Evolutionary conservation across 192 early-diverging fungal genomes (phyloP), one percentile per base, ranked within the genome.

Genomic region (Martensiomyces pterosporus): DNA sequence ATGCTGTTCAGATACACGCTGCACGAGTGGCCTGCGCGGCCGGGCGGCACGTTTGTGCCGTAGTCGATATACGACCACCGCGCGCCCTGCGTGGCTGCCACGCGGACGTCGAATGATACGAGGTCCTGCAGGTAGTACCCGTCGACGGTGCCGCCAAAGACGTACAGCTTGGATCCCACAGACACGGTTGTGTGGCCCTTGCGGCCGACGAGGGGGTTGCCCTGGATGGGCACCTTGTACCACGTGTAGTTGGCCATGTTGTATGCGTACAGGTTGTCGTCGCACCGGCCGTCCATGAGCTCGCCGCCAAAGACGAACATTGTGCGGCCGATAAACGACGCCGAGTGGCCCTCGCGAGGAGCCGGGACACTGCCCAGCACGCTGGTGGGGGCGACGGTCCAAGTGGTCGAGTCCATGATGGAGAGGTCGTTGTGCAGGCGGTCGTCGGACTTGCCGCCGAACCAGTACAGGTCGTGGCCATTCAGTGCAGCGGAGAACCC

Each of bases 261-360:
- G 42, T 64, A 75, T 5, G 72, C 65, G 23, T 75, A 75, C 24
- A 75, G 60, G 51, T 34, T 57, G 50, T 78, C 66, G 53, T 68
- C 69, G 48, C 49, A 78, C 12, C 22, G 23, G 9, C 69, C 56
- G 7, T 57, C 47, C 14, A 21, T 55, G 7, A 73, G 29, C 38
- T 68, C 64, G 23, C 76, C 76, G 35, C 76, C 76, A 68, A 78
- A 78, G 42, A 78, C 69, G 60, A 78, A 68, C 76, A 78, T 73
- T 23, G 76, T 68, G 39, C 69, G 68, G 8, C 76, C 65, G 19
- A 78, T 73, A 29, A 78, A 78, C 21, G 70, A 46, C 23, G 69
- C 69, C 7, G 64, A 42, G 22, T 78, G 76, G 43, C 67, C 68
- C 24, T 67, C 65, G 37, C 76, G 61, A 16, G 76, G 54, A 22